phyloP scores from a whole-genome alignment of 257 asterid species.

The Cinchona pubescens region DNA sequence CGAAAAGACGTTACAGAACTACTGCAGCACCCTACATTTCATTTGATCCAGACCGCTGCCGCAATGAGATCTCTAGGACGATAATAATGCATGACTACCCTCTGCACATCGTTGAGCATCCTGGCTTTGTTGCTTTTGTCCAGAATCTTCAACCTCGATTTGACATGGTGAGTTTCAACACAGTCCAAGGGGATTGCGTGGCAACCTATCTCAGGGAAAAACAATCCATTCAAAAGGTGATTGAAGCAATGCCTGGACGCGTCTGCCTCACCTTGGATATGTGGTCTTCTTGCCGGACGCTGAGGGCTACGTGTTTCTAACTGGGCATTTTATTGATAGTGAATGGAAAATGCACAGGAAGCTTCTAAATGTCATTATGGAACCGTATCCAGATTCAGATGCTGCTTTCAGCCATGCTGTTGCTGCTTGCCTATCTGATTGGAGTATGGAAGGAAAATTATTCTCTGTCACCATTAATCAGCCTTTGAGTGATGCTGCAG shows the following conservation, averaged over 20 bases:
- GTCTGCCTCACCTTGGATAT: constrained; percentile 75
- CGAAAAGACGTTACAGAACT: constrained; percentile 68
- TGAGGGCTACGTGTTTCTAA: constrained; percentile 74
- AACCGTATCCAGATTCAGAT: constrained; percentile 82
- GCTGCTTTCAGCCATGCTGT: constrained; percentile 86
- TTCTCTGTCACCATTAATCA: constrained; percentile 81
- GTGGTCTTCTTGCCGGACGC: constrained; percentile 66
- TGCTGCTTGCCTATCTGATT: constrained; percentile 84
- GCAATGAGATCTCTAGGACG: constrained; percentile 85
- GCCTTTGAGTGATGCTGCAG: constrained; percentile 45
- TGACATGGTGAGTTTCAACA: constrained; percentile 89
- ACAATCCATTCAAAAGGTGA: constrained; percentile 62
- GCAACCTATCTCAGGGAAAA: constrained; percentile 82
- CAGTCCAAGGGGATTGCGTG: constrained; percentile 91
- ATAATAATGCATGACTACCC: constrained; percentile 95
- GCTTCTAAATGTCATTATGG: constrained; percentile 81
- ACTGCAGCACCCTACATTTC: constrained; percentile 50
- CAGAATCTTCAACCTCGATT: constrained; percentile 89
- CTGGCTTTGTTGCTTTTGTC: constrained; percentile 81
- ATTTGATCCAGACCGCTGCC: constrained; percentile 80
- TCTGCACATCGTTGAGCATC: constrained; percentile 93
- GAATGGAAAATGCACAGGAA: constrained; percentile 92
- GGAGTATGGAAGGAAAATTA: constrained; percentile 81
- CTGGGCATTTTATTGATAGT: constrained; percentile 77
- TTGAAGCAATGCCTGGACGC: constrained; percentile 81